Base-by-base conservation (phyloP, 805 yeast genomes). In the Wickerhamiella alocasiicola region DNA sequence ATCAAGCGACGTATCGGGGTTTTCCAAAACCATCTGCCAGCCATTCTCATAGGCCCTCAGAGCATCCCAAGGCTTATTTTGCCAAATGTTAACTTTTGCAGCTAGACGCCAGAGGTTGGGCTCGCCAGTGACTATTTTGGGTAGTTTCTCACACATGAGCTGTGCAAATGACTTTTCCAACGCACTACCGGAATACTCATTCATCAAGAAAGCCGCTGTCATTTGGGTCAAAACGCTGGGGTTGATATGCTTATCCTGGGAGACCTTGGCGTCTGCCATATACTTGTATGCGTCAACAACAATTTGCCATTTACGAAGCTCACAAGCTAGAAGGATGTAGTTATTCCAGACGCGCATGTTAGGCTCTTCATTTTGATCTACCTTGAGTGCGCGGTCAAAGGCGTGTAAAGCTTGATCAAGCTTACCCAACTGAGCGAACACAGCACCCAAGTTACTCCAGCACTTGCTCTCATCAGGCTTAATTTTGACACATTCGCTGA, bases 291-390 rank as follows among this genome's bases (percentile, higher is more conserved):
- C 95, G 26, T 72, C 60, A 15, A 87, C 64, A 3, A 81, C 95
- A 44, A 84, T 94, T 46, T 72, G 76, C 96, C 97, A 91, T 53
- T 82, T 81, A n/a, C 72, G 67, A 32, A 87, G 63, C 54, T 77
- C 81, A 20, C 78, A 76, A 0, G 96, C 93, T 17, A 88, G 88
- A 21, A 76, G 65, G 54, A 83, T 63, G 52, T 76, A 84, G 56
- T 91, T 91, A 52, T 84, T 91, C 81, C 88, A 87, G 25, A 91
- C 75, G 51, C 81, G 74, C 95, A 96, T 82, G 37, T 87, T 81
- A 41, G 72, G 72, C 49, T 73, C 76, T 9, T 69, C 66, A 35
- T 76, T 78, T 26, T 39, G 47, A 27, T 84, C 78, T 24, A 68
- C 68, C 30, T 78, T 64, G 15, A 82, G 68, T 0, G 97, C 95